Conservation (phyloP, 768 basidiomycete genomes). For the Leccinum sublutescens region DNA sequence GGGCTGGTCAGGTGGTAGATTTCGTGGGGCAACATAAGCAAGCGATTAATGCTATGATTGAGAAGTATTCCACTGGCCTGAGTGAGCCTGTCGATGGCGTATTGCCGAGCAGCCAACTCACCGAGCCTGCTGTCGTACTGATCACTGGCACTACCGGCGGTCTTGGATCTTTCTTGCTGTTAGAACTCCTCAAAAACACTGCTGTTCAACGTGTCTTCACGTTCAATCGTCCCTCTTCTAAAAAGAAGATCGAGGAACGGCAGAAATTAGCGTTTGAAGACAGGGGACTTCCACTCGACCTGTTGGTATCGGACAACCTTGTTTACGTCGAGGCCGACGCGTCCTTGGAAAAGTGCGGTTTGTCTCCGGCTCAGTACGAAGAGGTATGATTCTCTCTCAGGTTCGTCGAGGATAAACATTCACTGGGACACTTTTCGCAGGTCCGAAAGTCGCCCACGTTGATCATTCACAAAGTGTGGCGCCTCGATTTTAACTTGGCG, state of each 20-base stretch:
- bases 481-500: conserved; percentile 42
- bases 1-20: neutral
- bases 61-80: conserved; percentile 35
- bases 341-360: conserved; percentile 28
- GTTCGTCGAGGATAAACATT: neutral
- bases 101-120: conserved; percentile 1
- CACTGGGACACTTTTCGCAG: conserved; percentile 14
- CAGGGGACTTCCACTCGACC: conserved; percentile 27
- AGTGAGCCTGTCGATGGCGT: conserved; percentile 7
- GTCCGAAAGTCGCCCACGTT: conserved; percentile 33
- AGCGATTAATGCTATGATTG: conserved; percentile 39
- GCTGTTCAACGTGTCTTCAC: conserved; percentile 33
- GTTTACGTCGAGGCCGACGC: conserved; percentile 36
- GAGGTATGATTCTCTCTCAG: conserved; percentile 1
- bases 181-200: conserved; percentile 22
- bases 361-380: conserved; percentile 23
- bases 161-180: conserved; percentile 39
- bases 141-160: conserved; percentile 42
- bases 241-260: conserved; percentile 20
- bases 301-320: conserved; percentile 27
- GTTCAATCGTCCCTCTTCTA: conserved; percentile 30
- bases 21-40: conserved; percentile 10
- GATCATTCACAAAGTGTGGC: conserved; percentile 46
- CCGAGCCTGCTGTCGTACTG: conserved; percentile 28
- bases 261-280: conserved; percentile 30